Conservation (phyloP, 2,329 filamentous ascomycete genomes). For the Mycosphaerelloides madeirae region DNA sequence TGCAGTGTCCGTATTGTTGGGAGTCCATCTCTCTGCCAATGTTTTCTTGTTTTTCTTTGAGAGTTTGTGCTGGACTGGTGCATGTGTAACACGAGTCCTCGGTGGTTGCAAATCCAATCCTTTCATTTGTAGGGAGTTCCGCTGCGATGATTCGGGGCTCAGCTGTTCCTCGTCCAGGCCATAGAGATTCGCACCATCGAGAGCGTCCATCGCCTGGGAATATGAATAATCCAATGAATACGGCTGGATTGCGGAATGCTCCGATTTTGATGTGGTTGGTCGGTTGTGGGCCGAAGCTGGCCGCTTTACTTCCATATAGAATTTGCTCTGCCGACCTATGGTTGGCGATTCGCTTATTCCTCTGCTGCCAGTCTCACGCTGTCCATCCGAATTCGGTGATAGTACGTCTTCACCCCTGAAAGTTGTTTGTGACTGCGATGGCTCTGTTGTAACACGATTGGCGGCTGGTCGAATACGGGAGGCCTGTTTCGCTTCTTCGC, state of each 20-base stretch:
- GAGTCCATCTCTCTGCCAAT: slow-evolving; percentile 19
- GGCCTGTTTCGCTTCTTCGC: slow-evolving; percentile 14
- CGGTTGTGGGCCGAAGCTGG: slow-evolving; percentile 12
- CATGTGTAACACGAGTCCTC: neutral
- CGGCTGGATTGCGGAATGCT: slow-evolving; percentile 17
- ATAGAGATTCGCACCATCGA: slow-evolving; percentile 17
- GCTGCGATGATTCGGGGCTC: slow-evolving; percentile 13
- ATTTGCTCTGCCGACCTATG: slow-evolving; percentile 5
- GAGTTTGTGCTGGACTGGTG: slow-evolving; percentile 2
- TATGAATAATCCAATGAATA: slow-evolving; percentile 31
- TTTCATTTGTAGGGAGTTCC: slow-evolving; percentile 7
- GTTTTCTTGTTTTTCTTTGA: slow-evolving; percentile 14
- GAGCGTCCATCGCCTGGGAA: slow-evolving; percentile 24
- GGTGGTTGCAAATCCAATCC: slow-evolving; percentile 11
- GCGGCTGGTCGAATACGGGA: slow-evolving; percentile 12
- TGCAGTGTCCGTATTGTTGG: slow-evolving; percentile 26
- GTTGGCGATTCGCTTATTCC: slow-evolving; percentile 7
- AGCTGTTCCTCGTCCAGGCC: slow-evolving; percentile 7
- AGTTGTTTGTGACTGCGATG: slow-evolving; percentile 40
- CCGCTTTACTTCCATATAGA: slow-evolving; percentile 14
- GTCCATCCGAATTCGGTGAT: slow-evolving; percentile 6
- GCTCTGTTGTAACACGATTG: slow-evolving; percentile 24
- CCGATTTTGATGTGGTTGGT: slow-evolving; percentile 21
- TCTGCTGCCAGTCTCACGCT: slow-evolving; percentile 3
- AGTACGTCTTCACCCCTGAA: slow-evolving; percentile 31